These are phyloP conservation scores for Ogataea kodamae DNA, from an alignment of 805 yeast species.

Conservation along the genomic window DNA sequence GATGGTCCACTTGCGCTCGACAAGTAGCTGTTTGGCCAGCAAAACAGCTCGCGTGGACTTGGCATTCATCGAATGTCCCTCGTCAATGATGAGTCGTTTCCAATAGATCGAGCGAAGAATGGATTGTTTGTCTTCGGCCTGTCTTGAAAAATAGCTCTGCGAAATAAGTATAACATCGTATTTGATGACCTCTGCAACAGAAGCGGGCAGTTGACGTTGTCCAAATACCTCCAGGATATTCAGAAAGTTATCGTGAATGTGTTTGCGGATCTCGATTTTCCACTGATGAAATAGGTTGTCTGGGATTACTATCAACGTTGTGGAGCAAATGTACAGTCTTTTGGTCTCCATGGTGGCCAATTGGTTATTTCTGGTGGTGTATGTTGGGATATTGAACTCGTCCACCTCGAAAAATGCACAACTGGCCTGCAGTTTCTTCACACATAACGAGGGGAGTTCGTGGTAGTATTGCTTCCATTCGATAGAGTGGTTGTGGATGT, in stretches of 20 bases:
- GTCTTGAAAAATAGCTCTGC: conserved; percentile 42
- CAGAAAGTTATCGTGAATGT: conserved; percentile 40
- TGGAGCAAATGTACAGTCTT: conserved; percentile 42
- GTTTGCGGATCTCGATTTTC: conserved; percentile 56
- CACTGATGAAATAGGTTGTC: conserved; percentile 67
- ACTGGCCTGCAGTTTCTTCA: conserved; percentile 30
- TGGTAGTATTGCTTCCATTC: conserved; percentile 53
- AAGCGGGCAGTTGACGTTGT: conserved; percentile 25
- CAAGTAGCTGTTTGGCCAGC: conserved; percentile 44
- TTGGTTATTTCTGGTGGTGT: conserved; percentile 17
- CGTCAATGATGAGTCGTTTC: conserved; percentile 73
- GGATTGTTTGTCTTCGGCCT: conserved; percentile 33
- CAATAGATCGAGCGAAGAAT: conserved; percentile 48
- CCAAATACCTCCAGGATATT: conserved; percentile 32
- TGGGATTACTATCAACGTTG: conserved; percentile 62
- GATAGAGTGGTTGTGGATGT: conserved; percentile 45
- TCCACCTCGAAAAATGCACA: conserved; percentile 45
- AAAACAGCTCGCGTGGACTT: conserved; percentile 47
- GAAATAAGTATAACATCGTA: conserved; percentile 55
- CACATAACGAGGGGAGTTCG: conserved; percentile 44
- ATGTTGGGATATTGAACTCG: conserved; percentile 10
- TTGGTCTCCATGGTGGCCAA: conserved; percentile 14
- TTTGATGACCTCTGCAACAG: conserved; percentile 35
- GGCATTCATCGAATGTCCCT: conserved; percentile 64
- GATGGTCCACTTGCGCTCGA: conserved; percentile 70